phyloP scores from a whole-genome alignment of 306 rosid genomes.

The Prinsepia uniflora region DNA sequence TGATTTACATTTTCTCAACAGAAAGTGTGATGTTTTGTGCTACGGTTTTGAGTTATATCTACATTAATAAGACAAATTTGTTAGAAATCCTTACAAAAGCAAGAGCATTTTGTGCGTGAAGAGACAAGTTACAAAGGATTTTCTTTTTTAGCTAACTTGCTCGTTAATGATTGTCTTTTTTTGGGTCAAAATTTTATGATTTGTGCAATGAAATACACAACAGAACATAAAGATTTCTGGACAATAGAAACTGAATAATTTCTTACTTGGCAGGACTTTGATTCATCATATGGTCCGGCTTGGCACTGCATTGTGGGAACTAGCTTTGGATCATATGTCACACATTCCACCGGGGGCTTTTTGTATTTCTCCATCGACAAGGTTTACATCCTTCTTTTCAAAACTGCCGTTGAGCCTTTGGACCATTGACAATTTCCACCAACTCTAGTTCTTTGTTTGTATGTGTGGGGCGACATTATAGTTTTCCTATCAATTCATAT shows the following conservation, averaged over 20 bases:
- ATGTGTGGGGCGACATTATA: conserved; percentile 20
- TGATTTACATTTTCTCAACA: too few relatives aligned
- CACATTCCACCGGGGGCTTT: conserved; percentile 86
- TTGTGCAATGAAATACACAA: neutral
- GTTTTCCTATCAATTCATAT: conserved; percentile 18
- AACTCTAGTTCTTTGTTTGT: conserved; percentile 15
- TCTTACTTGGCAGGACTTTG: conserved; percentile 65
- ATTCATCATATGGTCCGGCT: conserved; percentile 81
- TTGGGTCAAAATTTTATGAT: neutral
- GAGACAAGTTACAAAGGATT: too few relatives aligned
- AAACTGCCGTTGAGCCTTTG: conserved; percentile 84
- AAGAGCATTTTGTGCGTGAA: too few relatives aligned
- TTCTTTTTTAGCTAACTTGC: neutral
- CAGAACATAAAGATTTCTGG: neutral
- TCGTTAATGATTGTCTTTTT: neutral
- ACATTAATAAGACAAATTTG: too few relatives aligned
- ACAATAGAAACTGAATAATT: conserved; percentile 1
- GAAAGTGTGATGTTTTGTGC: too few relatives aligned
- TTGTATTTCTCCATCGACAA: conserved; percentile 90
- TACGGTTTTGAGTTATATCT: too few relatives aligned
- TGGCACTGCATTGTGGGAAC: conserved; percentile 99
- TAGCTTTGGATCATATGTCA: conserved; percentile 94
- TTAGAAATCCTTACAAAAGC: too few relatives aligned
- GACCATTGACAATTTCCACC: conserved; percentile 39
- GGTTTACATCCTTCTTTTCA: conserved; percentile 92